These are phyloP conservation scores for Debaryomyces hansenii DNA, from an alignment of 805 yeast genomes.

Conservation along the genomic window DNA sequence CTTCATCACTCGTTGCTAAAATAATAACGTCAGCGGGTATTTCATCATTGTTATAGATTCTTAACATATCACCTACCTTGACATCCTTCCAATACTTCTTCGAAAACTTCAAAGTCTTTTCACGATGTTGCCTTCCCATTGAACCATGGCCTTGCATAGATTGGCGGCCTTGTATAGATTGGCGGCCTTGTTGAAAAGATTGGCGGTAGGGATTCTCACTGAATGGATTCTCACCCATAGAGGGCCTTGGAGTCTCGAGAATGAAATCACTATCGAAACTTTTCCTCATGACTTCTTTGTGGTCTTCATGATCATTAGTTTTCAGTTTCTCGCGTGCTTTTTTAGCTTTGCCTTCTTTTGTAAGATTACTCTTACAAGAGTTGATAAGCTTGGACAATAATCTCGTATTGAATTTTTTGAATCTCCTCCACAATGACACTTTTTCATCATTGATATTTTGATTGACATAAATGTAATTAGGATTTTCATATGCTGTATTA, in stretches of 20 bases:
- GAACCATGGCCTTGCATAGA: not conserved
- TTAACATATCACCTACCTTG: slow-evolving; percentile 70
- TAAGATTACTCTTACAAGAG: slow-evolving; percentile 26
- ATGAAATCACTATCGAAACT: slow-evolving; percentile 33
- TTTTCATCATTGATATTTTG: slow-evolving; percentile 63
- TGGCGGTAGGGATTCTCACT: slow-evolving; percentile 5
- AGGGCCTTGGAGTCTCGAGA: slow-evolving; percentile 12
- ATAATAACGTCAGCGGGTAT: slow-evolving; percentile 76
- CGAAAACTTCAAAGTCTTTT: slow-evolving; percentile 28
- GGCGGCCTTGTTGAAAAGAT: slow-evolving; percentile 18
- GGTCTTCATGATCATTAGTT: not conserved
- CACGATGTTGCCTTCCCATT: slow-evolving; percentile 1
- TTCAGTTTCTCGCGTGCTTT: slow-evolving; percentile 20
- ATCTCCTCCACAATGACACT: slow-evolving; percentile 65
- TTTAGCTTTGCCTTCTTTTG: slow-evolving; percentile 36
- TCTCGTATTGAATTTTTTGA: slow-evolving; percentile 53
- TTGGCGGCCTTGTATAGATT: slow-evolving; percentile 5
- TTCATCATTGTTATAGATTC: slow-evolving; percentile 69
- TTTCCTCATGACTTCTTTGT: slow-evolving; percentile 16
- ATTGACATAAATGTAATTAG: slow-evolving; percentile 40
- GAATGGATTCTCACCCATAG: slow-evolving; percentile 15
- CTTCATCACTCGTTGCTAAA: slow-evolving; percentile 67
- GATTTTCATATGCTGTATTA: slow-evolving; percentile 14
- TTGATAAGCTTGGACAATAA: slow-evolving; percentile 26
- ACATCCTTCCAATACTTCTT: slow-evolving; percentile 65